Percentiles rank a stretch among this genome's conserved stretches.
Evolutionary conservation across 2,329 filamentous ascomycete species (phyloP).

Genomic region (Penicillium sp.): DNA sequence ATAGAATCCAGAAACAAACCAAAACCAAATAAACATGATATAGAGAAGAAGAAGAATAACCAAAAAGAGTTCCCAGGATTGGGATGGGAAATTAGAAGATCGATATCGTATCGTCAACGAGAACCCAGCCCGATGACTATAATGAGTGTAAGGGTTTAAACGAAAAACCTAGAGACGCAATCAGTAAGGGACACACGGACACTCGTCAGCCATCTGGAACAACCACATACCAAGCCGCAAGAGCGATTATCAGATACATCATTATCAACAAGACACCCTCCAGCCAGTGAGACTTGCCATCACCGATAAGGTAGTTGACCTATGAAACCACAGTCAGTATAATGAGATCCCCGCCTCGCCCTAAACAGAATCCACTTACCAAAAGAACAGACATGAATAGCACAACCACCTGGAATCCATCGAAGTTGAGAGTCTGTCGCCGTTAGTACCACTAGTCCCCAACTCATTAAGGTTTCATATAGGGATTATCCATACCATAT

Average conservation of each 20-base stretch:
- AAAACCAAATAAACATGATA: not conserved
- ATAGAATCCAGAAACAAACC: not conserved
- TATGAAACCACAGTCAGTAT: slow-evolving; percentile 27
- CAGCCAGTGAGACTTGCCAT: slow-evolving; percentile 59
- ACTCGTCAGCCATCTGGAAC: not conserved
- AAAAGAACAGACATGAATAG: slow-evolving; percentile 56
- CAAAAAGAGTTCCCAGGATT: not conserved
- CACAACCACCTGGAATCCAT: slow-evolving; percentile 77
- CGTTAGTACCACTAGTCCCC: slow-evolving; percentile 11
- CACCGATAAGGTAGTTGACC: slow-evolving; percentile 63
- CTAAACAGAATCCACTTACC: slow-evolving; percentile 24
- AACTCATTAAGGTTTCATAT: not conserved
- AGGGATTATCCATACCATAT: slow-evolving; percentile 48
- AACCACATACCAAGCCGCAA: slow-evolving; percentile 53
- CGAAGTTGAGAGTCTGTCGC: slow-evolving; percentile 67
- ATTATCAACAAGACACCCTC: slow-evolving; percentile 61
- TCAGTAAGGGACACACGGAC: not conserved
- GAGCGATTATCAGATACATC: slow-evolving; percentile 61
- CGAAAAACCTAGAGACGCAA: slow-evolving; percentile 4
- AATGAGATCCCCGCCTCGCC: not conserved
- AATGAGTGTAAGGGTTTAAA: not conserved
- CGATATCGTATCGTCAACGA: not conserved
- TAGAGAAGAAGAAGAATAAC: not conserved
- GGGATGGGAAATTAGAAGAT: not conserved
- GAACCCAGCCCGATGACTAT: not conserved